A percentile compares a stretch with the other conserved stretches of the same genome.
Evolutionary conservation across 805 yeast species (phyloP).

Genomic region (Clavispora phyllophila): DNA sequence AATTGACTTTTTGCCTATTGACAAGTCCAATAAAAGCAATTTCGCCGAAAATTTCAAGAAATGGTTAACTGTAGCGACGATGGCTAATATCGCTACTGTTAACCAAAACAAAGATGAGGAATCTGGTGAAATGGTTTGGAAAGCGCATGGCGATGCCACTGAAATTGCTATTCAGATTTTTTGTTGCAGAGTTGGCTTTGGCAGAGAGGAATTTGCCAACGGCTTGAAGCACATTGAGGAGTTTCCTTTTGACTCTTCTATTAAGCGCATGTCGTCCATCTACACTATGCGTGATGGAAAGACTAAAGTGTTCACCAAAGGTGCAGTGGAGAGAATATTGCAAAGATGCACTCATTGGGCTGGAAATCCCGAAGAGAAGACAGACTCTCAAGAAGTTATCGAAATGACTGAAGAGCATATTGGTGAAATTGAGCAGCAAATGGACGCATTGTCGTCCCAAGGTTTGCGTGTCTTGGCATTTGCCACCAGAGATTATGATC

Average conservation of each 20-base stretch:
- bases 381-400: slow-evolving; percentile 11
- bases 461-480: slow-evolving; percentile 19
- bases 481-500: slow-evolving; percentile 13
- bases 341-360: slow-evolving; percentile 15
- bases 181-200: slow-evolving; percentile 14
- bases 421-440: slow-evolving; percentile 12
- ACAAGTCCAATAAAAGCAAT: slow-evolving; percentile 14
- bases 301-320: slow-evolving; percentile 14
- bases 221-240: slow-evolving; percentile 13
- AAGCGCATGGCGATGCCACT: slow-evolving; percentile 19
- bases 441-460: slow-evolving; percentile 17
- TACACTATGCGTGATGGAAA: slow-evolving; percentile 9
- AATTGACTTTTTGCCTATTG: slow-evolving; percentile 22
- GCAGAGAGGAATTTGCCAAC: slow-evolving; percentile 22
- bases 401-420: slow-evolving; percentile 15
- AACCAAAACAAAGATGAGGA: slow-evolving; percentile 39
- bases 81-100: slow-evolving; percentile 76
- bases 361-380: slow-evolving; percentile 14
- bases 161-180: slow-evolving; percentile 18
- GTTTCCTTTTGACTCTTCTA: slow-evolving; percentile 16
- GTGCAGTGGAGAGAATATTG: slow-evolving; percentile 17
- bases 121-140: slow-evolving; percentile 29
- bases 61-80: slow-evolving; percentile 64
- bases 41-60: slow-evolving; percentile 29
- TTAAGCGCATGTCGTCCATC: slow-evolving; percentile 16